A percentile compares a stretch with the other conserved stretches of the same genome.
Conservation (phyloP, 768 basidiomycete species). For the Mycena rosella region DNA sequence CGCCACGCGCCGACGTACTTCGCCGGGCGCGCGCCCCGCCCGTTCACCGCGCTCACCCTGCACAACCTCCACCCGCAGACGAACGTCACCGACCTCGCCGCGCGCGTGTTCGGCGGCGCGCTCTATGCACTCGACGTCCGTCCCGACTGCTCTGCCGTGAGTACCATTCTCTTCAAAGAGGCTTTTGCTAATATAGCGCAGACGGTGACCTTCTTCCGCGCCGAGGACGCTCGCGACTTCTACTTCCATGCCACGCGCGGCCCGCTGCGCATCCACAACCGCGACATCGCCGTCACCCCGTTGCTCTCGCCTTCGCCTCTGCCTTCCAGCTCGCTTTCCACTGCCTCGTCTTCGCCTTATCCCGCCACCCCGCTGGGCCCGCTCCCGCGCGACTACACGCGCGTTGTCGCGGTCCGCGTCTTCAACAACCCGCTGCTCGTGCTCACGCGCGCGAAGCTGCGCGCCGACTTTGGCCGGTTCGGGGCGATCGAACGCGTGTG, state of each 20-base stretch:
- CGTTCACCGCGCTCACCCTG: not conserved
- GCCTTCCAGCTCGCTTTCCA: too few relatives aligned
- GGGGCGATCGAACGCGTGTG: not conserved
- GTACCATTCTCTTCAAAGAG: not conserved
- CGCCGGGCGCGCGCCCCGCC: not conserved
- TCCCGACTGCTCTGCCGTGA: not conserved
- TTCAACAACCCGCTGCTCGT: not conserved
- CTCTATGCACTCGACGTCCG: not conserved
- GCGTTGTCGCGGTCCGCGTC: not conserved
- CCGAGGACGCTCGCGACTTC: constrained; percentile 19
- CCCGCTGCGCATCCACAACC: not conserved
- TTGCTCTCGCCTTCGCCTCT: too few relatives aligned
- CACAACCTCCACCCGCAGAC: not conserved
- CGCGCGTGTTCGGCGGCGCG: not conserved
- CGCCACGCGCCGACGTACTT: not conserved
- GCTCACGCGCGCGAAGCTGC: not conserved
- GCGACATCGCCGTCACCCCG: not conserved
- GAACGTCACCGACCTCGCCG: constrained; percentile 1
- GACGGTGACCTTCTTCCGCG: not conserved
- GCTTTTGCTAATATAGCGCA: not conserved
- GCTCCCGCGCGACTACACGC: not conserved
- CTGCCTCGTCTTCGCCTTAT: not conserved
- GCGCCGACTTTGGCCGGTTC: constrained; percentile 3
- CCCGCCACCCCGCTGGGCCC: not conserved
- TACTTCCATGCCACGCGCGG: not conserved